Evolutionary conservation across 2,329 filamentous ascomycete species (phyloP), one percentile per base, ranked within the genome.

Genomic region (Arthrobotrys sinensis): DNA sequence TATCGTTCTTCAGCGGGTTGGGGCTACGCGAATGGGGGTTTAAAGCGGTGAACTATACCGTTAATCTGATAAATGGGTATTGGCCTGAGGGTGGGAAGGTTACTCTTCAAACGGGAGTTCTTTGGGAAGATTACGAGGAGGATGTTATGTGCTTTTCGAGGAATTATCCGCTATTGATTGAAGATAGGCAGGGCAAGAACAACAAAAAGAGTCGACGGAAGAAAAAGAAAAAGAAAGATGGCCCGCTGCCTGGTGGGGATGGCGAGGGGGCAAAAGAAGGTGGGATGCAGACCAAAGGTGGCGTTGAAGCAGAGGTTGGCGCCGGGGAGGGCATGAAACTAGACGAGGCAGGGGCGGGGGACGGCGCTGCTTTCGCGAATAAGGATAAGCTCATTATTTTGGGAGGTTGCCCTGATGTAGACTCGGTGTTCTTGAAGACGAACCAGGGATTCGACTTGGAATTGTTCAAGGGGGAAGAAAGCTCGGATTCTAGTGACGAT

Each of bases 381-480:
- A 28, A 2, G 24, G 24, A 2, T 28, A 28, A 4, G 4, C 2
- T 4, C 24, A 28, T 28, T 28, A 28, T 28, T 4, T 28, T 28
- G 4, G 24, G 53, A 21, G 67, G 67, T 0, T n/a, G 14, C 14
- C 34, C 43, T 4, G 57, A 64, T 24, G 10, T 36, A 19, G 40
- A 38, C 14, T 64, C 57, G 3, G 45, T 63, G 1, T 62, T 71
- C 36, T 24, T 71, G 36, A 52, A n/a, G 32, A 71, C 32, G 6
- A 53, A 57, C 2, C 65, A 69, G 24, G 50, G 65, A 2, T 48
- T 69, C 48, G 40, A 60, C 10, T 11, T 55, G 1, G 32, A 11
- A 19, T 1, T 45, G 12, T 6, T 3, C 36, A 1, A 38, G 36
- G 36, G 6, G 36, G 12, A 38, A 8, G 36, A 28, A 28, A 28